Evolutionary conservation across 352 stramenopile genomes (phyloP).

Genomic region (Phytophthora fragariaefolia): DNA sequence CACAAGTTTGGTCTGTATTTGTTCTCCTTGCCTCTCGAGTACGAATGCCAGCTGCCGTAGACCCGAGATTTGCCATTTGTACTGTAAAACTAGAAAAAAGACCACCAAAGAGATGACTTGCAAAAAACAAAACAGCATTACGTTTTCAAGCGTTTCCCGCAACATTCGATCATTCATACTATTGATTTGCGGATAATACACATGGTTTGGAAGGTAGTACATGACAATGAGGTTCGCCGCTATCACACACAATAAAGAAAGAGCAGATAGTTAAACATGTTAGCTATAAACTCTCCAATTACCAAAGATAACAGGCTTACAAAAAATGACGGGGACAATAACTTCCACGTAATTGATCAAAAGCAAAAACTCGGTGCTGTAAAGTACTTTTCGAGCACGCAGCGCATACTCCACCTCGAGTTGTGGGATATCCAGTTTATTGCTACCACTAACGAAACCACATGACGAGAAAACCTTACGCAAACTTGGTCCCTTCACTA

Average conservation of each 20-base stretch:
- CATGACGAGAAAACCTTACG: neutral
- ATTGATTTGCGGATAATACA: slow-evolving; percentile 39
- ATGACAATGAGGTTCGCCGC: slow-evolving; percentile 34
- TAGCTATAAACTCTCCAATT: too few species aligned
- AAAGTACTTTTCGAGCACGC: slow-evolving; percentile 33
- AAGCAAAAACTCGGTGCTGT: slow-evolving; percentile 54
- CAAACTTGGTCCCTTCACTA: neutral
- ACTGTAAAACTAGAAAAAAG: slow-evolving; percentile 29
- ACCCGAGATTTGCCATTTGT: slow-evolving; percentile 32
- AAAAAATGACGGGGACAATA: slow-evolving; percentile 48
- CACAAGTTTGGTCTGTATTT: slow-evolving; percentile 46
- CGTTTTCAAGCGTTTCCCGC: slow-evolving; percentile 21
- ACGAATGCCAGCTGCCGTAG: slow-evolving; percentile 48
- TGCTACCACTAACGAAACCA: neutral
- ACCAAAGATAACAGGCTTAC: slow-evolving; percentile 24
- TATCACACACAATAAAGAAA: too few species aligned
- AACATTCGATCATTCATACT: slow-evolving; percentile 28
- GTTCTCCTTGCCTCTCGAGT: slow-evolving; percentile 35
- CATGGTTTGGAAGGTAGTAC: slow-evolving; percentile 39
- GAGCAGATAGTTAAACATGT: too few species aligned
- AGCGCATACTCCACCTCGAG: slow-evolving; percentile 33
- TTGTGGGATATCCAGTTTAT: neutral
- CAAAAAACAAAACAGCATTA: slow-evolving; percentile 44
- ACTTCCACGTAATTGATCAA: slow-evolving; percentile 54
- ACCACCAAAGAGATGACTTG: slow-evolving; percentile 49